These are phyloP conservation scores for Kuraishia cidri DNA, from an alignment of 805 yeast genomes.

Conservation along the genomic window DNA sequence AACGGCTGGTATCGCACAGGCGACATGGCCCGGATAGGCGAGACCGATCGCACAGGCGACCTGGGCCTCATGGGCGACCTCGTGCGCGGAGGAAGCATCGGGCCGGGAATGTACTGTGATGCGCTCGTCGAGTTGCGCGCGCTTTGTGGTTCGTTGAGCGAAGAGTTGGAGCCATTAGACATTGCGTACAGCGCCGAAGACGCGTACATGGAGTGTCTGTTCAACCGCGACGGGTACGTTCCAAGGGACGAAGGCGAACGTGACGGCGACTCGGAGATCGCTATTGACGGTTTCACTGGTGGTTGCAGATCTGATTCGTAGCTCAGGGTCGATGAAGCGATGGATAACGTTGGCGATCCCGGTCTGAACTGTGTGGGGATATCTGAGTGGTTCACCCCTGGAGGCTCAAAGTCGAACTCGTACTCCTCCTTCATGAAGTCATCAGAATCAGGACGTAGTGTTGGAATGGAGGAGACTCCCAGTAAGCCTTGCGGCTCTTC, in stretches of 20 bases:
- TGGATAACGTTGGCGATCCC: not conserved
- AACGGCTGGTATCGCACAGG: conserved; percentile 40
- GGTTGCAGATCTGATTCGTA: no score
- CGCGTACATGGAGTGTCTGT: not conserved
- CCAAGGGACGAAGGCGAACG: not conserved
- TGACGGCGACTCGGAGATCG: not conserved
- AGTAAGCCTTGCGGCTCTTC: no score
- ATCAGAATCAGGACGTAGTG: not conserved
- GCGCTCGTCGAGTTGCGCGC: not conserved
- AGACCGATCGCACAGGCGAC: conserved; percentile 14
- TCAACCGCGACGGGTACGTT: not conserved
- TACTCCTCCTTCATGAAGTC: not conserved
- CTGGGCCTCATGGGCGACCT: conserved; percentile 16
- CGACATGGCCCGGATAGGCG: conserved; percentile 19
- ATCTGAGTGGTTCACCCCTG: no score
- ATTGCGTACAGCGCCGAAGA: not conserved
- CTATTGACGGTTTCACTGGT: no score
- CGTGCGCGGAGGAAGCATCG: conserved; percentile 10
- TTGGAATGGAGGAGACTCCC: not conserved
- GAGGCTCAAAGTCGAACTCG: no score
- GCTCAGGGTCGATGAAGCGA: not conserved
- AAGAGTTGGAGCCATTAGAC: not conserved
- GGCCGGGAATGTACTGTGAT: conserved; percentile 13
- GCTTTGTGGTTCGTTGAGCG: not conserved
- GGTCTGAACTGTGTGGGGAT: no score